Evolutionary conservation across 2,329 filamentous ascomycete genomes (phyloP), one percentile per base, ranked within the genome.

Genomic region (Fusarium austroafricanum): DNA sequence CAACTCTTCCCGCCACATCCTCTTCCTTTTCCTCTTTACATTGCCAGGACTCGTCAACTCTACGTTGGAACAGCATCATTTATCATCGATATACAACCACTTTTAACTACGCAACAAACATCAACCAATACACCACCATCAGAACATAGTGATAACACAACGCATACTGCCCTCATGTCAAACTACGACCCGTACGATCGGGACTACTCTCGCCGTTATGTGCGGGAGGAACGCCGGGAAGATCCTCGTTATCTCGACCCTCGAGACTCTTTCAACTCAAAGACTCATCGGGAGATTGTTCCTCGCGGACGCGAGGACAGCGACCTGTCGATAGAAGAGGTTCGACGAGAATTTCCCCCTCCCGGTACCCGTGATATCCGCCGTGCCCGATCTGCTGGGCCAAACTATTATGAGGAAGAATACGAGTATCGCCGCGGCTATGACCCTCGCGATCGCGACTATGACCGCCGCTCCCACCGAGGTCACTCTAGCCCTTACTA

Each of bases 311-410:
- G 91, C 68, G 90, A 94, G 76, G 90, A 93, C 74, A 94, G 90
- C 78, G 89, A 90, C 44, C 81, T 90, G 26, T 90, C 90, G 4
- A 80, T 96, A 75, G 94, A 97, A 80, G 92, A 96, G 80, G 89
- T 96, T 62, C 88, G 89, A 68, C 89, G 93, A 70, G 92, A 96
- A 71, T 97, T 96, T 74, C 92, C 92, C 31, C 92, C 93, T 9
- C 90, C 90, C n/a, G 68, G 70, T 11, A 75, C 83, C 63, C 77
- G 79, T 55, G 86, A 87, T 63, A 74, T 85, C 37, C 86, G 87
- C 70, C 87, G 90, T 59, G 83, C 90, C 71, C 86, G 89, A 72
- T 92, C 90, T 9, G 86, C 86, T 56, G 89, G 90, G 56, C 83
- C 85, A 44, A 81, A 82, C 63, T 83, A 87, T 73, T 86, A 89